Conservation (phyloP, 2,329 filamentous ascomycete genomes). For the Diaporthe capsici region DNA sequence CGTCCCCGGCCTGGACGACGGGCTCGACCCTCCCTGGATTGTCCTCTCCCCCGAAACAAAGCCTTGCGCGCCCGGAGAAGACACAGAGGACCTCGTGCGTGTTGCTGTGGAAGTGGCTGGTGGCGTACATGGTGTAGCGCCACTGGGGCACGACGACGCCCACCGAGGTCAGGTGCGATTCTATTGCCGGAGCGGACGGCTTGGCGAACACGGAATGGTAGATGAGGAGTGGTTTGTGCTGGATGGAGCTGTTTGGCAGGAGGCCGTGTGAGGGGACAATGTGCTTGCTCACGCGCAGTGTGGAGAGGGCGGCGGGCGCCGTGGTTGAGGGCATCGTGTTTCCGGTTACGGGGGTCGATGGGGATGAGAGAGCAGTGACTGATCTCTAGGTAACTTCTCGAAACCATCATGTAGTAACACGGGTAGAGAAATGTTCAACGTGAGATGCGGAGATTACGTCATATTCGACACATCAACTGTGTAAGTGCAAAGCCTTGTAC, state of each 20-base stretch:
- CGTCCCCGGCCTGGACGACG: conserved; percentile 69
- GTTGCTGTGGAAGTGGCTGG: conserved; percentile 77
- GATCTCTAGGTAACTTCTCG: neutral
- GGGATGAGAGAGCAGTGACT: too few relatives aligned
- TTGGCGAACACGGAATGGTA: conserved; percentile 71
- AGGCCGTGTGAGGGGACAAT: conserved; percentile 69
- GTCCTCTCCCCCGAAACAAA: conserved; percentile 77
- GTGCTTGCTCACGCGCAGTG: conserved; percentile 70
- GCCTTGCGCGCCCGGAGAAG: conserved; percentile 67
- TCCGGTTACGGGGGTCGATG: neutral
- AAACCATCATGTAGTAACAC: neutral
- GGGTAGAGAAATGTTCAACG: neutral
- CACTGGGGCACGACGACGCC: conserved; percentile 74
- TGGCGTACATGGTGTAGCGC: conserved; percentile 78
- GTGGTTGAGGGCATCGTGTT: conserved; percentile 11
- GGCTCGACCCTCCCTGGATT: conserved; percentile 71
- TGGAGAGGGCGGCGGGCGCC: conserved; percentile 55
- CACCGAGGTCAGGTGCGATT: conserved; percentile 66
- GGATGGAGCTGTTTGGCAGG: conserved; percentile 76
- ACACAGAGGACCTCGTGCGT: conserved; percentile 77
- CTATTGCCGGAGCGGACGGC: conserved; percentile 63
- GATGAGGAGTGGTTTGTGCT: conserved; percentile 74
- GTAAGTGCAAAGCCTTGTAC: neutral
- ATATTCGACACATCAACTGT: neutral
- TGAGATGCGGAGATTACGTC: neutral